Evolutionary conservation across 768 basidiomycete genomes (phyloP).

Genomic region (Suillus clintonianus): DNA sequence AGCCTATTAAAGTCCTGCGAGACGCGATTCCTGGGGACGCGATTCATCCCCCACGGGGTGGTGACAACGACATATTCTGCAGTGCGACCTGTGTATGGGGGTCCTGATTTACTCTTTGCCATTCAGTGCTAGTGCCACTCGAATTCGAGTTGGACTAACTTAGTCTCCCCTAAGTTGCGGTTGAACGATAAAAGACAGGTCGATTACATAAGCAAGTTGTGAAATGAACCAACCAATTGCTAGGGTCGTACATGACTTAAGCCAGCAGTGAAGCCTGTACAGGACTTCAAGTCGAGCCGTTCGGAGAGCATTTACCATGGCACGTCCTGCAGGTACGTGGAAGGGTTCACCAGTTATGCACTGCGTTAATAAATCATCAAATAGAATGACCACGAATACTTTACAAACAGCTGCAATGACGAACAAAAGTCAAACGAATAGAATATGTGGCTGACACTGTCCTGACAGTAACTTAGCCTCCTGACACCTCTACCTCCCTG

Average conservation of each 20-base stretch:
- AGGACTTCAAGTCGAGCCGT: neutral
- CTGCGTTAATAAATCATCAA: constrained; percentile 1
- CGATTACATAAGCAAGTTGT: no score
- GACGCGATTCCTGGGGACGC: constrained; percentile 7
- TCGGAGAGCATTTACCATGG: neutral
- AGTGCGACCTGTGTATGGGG: constrained; percentile 26
- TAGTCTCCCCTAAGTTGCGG: neutral
- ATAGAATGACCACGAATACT: neutral
- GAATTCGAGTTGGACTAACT: neutral
- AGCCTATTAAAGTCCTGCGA: constrained; percentile 21
- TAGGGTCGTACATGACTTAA: no score
- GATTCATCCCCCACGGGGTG: constrained; percentile 24
- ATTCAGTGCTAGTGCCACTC: neutral
- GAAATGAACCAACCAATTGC: no score
- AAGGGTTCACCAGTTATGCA: neutral
- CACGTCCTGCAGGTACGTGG: neutral
- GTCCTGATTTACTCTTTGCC: constrained; percentile 23
- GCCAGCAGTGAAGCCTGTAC: neutral
- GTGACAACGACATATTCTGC: constrained; percentile 25
- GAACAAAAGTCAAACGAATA: neutral
- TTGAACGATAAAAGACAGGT: neutral
- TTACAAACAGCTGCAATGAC: neutral
- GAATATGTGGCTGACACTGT: neutral
- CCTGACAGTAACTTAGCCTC: neutral
- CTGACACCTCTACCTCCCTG: constrained; percentile 17